These are phyloP conservation scores for Gautieria morchelliformis DNA, from an alignment of 768 basidiomycete species.

Conservation along the genomic window DNA sequence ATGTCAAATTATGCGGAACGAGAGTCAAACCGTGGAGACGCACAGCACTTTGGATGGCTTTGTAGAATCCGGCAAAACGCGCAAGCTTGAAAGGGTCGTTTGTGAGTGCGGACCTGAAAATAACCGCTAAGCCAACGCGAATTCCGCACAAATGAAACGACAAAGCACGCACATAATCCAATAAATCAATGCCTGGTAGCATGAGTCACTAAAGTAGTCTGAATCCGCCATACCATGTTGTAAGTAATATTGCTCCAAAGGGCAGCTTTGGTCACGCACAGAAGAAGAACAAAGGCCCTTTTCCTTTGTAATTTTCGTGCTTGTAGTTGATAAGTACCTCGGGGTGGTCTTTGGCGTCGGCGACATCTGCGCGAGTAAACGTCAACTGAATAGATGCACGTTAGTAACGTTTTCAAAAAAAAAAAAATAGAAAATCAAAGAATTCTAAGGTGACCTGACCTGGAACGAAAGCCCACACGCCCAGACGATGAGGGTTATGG, in stretches of 20 bases:
- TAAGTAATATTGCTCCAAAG: neutral
- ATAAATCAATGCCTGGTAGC: slow-evolving; percentile 16
- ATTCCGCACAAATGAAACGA: neutral
- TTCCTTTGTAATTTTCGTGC: slow-evolving; percentile 23
- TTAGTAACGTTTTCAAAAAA: neutral
- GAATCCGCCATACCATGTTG: neutral
- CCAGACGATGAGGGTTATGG: slow-evolving; percentile 28
- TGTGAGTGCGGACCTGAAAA: slow-evolving; percentile 28
- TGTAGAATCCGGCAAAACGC: slow-evolving; percentile 37
- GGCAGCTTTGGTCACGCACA: slow-evolving; percentile 14
- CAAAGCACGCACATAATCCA: slow-evolving; percentile 10
- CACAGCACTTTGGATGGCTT: slow-evolving; percentile 19
- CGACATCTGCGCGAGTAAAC: slow-evolving; percentile 22
- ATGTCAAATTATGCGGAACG: neutral
- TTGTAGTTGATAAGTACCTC: slow-evolving; percentile 23
- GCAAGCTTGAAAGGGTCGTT: slow-evolving; percentile 38
- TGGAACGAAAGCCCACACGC: slow-evolving; percentile 30
- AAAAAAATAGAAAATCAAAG: neutral
- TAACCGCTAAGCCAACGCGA: neutral
- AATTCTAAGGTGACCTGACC: slow-evolving; percentile 13
- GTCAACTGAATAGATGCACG: slow-evolving; percentile 11
- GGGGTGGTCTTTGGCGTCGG: too few species aligned
- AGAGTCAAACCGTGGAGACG: neutral
- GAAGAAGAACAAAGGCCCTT: slow-evolving; percentile 32
- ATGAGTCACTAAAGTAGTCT: slow-evolving; percentile 29